These are phyloP conservation scores for Closterium sp. DNA, from an alignment of 139 green algal genomes.

Conservation along the genomic window DNA sequence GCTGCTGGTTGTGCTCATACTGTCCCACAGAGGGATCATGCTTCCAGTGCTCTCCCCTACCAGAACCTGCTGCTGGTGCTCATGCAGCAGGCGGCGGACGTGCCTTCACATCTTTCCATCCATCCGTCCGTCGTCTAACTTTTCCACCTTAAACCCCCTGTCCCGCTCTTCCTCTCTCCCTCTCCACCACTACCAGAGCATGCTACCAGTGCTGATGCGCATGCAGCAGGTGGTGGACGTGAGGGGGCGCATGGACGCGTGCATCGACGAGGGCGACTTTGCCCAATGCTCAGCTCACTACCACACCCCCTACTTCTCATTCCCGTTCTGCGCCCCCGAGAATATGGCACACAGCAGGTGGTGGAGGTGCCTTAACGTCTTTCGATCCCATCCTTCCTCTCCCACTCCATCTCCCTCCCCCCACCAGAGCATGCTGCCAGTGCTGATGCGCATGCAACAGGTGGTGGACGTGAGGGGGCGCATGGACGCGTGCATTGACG, in stretches of 20 bases:
- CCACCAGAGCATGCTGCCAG: constrained; percentile 42
- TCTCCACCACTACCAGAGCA: neutral
- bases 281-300: too few relatives aligned
- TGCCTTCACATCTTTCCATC: neutral
- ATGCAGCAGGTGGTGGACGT: constrained; percentile 32
- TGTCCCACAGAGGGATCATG: too few relatives aligned
- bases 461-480: constrained; percentile 23
- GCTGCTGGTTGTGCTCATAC: too few relatives aligned
- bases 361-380: neutral
- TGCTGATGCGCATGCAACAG: constrained; percentile 42
- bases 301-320: neutral
- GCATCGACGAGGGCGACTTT: constrained; percentile 34
- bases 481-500: constrained; percentile 20
- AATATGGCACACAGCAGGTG: neutral
- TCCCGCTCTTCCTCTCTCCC: neutral
- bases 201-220: constrained; percentile 29
- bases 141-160: too few relatives aligned
- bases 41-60: too few relatives aligned
- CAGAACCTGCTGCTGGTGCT: too few relatives aligned
- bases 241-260: constrained; percentile 19
- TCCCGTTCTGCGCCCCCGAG: neutral
- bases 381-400: neutral
- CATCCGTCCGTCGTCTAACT: too few relatives aligned
- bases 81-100: neutral
- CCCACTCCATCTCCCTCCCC: neutral